A percentile compares a stretch with the other conserved stretches of the same genome.
phyloP scores from a whole-genome alignment of 768 basidiomycete genomes.

The Pleurotus giganteus region DNA sequence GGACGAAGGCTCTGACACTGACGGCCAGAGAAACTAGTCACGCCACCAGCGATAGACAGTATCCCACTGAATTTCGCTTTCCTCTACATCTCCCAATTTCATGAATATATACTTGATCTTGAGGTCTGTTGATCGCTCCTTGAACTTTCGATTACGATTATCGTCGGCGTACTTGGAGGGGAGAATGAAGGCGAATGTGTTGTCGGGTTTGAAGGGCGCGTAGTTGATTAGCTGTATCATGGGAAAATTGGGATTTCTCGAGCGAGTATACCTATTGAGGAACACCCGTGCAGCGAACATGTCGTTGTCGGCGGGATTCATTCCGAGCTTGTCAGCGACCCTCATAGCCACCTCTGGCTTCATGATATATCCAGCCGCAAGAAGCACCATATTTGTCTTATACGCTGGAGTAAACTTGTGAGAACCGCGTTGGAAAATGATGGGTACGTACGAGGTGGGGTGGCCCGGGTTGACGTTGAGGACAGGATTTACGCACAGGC shows the following conservation, averaged over 20 bases:
- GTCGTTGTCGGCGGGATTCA: neutral
- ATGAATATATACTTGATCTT: neutral
- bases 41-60: neutral
- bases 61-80: neutral
- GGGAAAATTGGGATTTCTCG: neutral
- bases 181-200: neutral
- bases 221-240: neutral
- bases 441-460: no score
- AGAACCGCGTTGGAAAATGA: no score
- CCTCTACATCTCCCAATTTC: neutral
- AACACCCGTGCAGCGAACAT: neutral
- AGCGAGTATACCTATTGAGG: neutral
- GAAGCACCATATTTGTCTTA: no score
- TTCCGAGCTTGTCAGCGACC: neutral
- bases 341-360: neutral
- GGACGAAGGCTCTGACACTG: no score
- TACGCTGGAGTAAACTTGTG: no score
- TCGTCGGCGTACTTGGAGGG: neutral
- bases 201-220: neutral
- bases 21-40: no score
- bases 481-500: no score
- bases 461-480: no score
- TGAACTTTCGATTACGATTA: neutral
- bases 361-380: neutral
- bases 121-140: neutral